Evolutionary conservation across 371 early-diverging fungal genomes (phyloP), one percentile per base, ranked within the genome.

Genomic region (Nematocida minor): DNA sequence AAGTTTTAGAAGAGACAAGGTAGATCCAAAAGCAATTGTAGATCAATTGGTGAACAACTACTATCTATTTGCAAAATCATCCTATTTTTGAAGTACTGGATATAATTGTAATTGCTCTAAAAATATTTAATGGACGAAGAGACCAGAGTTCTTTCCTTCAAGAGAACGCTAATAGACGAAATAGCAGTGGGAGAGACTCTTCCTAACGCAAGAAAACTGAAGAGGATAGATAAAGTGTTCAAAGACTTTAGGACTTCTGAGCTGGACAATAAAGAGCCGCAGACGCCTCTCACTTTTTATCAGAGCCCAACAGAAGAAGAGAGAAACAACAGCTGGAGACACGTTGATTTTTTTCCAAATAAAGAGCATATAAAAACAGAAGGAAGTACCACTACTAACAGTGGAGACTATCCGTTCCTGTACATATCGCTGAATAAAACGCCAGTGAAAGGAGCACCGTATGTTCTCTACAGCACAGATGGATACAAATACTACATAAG

Each of bases 91-190:
- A n/a, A n/a, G n/a, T n/a, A n/a, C n/a, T n/a, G n/a, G n/a, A n/a
- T n/a, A n/a, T n/a, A n/a, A n/a, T n/a, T n/a, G 18, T 42, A 9
- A 9, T 51, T 22, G 27, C n/a, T 22, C 9, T 22, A 51, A 68
- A 68, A 68, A 57, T 68, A 53, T 68, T 68, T 57, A 11, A 70
- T 70, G 70, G 29, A 42, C 16, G 51, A 32, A 7, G 47, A 51
- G 6, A 47, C 16, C 14, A 34, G 22, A 47, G 18, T 7, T n/a
- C 44, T 70, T 9, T 20, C 3, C 18, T 31, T 41, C 31, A 9
- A 34, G 22, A 67, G 48, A 20, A 27, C 38, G n/a, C 57, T 48
- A 29, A 31, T 18, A 31, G 53, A 51, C 18, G 70, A 70, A 20
- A 70, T 70, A n/a, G 16, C 4, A 4, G 9, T 36, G 29, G 60